Percentiles rank a stretch among this genome's conserved stretches.
Conservation (phyloP, 2,329 filamentous ascomycete genomes). For the Stagonosporopsis vannaccii region DNA sequence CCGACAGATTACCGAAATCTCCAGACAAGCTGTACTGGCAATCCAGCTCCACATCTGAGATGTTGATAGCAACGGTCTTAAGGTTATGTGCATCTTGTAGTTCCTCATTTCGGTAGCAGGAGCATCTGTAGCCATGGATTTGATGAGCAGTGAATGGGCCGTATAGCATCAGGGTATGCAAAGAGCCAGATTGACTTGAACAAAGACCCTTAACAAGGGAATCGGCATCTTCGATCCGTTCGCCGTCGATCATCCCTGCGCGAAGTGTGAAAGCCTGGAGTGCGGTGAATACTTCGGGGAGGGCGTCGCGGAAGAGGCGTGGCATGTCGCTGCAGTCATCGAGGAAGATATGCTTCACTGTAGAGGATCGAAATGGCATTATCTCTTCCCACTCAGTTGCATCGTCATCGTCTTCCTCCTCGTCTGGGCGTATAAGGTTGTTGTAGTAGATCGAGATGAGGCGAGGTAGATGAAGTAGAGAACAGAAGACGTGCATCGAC, state of each 20-base stretch:
- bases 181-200: neutral
- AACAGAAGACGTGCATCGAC: neutral
- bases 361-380: conserved; percentile 3
- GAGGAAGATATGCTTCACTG: conserved; percentile 20
- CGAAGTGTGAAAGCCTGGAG: conserved; percentile 18
- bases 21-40: neutral
- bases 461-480: conserved; percentile 14
- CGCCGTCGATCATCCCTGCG: neutral
- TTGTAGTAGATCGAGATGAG: conserved; percentile 20
- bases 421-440: neutral
- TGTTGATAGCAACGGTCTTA: conserved; percentile 3
- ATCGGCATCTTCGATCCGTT: conserved; percentile 5
- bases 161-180: conserved; percentile 22
- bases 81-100: neutral
- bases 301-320: neutral
- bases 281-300: conserved; percentile 1
- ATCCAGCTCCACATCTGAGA: conserved; percentile 8
- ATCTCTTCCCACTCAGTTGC: neutral
- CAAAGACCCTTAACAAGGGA: neutral
- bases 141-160: neutral
- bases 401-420: conserved; percentile 7
- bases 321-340: conserved; percentile 13
- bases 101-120: conserved; percentile 13
- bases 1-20: neutral
- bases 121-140: conserved; percentile 10